These are phyloP conservation scores for Metarhizium brunneum DNA, from an alignment of 2,329 filamentous ascomycete genomes.

Conservation along the genomic window DNA sequence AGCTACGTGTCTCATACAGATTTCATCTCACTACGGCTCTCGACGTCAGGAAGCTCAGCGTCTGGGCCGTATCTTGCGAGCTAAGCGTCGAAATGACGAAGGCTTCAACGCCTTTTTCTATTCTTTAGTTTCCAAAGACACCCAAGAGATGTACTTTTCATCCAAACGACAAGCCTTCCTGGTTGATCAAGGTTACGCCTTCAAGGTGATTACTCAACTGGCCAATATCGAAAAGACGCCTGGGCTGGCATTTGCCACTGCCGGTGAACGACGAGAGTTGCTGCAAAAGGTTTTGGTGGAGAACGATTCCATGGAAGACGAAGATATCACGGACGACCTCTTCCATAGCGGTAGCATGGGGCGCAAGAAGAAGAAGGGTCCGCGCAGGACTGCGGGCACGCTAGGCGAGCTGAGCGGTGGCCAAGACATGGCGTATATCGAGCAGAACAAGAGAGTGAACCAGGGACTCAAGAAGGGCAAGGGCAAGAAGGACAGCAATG, in stretches of 20 bases:
- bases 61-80: constrained; percentile 83
- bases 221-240: constrained; percentile 82
- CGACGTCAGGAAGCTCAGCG: constrained; percentile 94
- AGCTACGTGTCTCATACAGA: constrained; percentile 93
- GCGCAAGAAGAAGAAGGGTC: constrained; percentile 42
- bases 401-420: constrained; percentile 82
- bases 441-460: constrained; percentile 67
- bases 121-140: constrained; percentile 93
- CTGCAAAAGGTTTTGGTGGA: constrained; percentile 84
- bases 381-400: constrained; percentile 72
- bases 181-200: constrained; percentile 95
- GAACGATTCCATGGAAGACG: constrained; percentile 66
- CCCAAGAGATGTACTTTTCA: constrained; percentile 95
- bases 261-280: constrained; percentile 73
- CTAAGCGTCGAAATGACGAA: constrained; percentile 92
- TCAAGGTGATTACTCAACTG: constrained; percentile 96
- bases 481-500: constrained; percentile 27
- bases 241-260: constrained; percentile 69
- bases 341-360: constrained; percentile 36
- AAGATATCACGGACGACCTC: constrained; percentile 46
- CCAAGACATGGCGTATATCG: constrained; percentile 94
- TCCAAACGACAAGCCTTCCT: constrained; percentile 94
- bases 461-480: constrained; percentile 27
- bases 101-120: constrained; percentile 99
- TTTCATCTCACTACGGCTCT: constrained; percentile 94